Percentiles rank a stretch among this genome's conserved stretches.
These are phyloP conservation scores for Capronia epimyces DNA, from an alignment of 2,329 filamentous ascomycete species.

Conservation along the genomic window DNA sequence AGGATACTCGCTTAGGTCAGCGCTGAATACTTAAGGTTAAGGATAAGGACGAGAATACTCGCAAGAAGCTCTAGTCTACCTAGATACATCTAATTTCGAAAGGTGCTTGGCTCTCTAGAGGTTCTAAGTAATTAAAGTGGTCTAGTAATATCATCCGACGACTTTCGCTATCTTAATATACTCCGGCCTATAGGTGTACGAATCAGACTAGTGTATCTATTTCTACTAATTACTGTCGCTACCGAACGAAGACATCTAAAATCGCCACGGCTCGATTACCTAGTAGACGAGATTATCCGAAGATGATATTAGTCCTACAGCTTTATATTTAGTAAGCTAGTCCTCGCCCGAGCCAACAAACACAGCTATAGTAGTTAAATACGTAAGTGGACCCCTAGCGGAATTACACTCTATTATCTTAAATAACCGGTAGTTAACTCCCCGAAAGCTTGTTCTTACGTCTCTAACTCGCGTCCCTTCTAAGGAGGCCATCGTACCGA, in stretches of 20 bases:
- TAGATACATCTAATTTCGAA: slow-evolving; percentile 3
- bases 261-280: slow-evolving; percentile 6
- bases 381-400: background rate
- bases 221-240: slow-evolving; percentile 4
- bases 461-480: background rate
- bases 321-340: background rate
- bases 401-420: background rate
- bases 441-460: background rate
- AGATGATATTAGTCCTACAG: slow-evolving; percentile 2
- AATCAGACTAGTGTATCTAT: slow-evolving; percentile 5
- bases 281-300: slow-evolving; percentile 4
- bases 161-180: slow-evolving; percentile 3
- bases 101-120: background rate
- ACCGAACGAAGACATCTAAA: slow-evolving; percentile 4
- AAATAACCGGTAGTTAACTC: background rate
- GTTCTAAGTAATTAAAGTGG: slow-evolving; percentile 3
- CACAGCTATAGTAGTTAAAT: slow-evolving; percentile 3
- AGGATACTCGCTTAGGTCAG: slow-evolving; percentile 5
- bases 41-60: slow-evolving; percentile 1
- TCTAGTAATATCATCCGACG: slow-evolving; percentile 4
- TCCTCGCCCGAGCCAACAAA: slow-evolving; percentile 5
- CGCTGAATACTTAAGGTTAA: slow-evolving; percentile 3
- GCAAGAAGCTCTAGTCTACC: slow-evolving; percentile 4
- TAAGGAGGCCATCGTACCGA: background rate
- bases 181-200: slow-evolving; percentile 1